Conservation (phyloP, 2,329 filamentous ascomycete genomes). For the Verticillium dahliae region DNA sequence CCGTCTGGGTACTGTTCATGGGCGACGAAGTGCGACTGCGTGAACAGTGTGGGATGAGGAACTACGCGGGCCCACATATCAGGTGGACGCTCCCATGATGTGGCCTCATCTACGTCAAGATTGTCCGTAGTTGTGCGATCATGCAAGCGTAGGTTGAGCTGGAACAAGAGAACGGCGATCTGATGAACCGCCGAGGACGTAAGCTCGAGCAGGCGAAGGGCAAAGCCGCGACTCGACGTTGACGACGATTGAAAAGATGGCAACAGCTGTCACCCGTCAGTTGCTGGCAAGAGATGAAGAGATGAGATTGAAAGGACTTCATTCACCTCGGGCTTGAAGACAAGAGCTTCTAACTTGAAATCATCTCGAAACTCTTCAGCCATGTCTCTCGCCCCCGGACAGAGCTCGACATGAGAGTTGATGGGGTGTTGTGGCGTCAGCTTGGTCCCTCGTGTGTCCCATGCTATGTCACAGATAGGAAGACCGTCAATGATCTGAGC, state of each 20-base stretch:
- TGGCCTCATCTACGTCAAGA: background rate
- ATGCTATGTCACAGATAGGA: background rate
- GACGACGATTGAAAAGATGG: background rate
- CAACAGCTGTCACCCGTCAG: background rate
- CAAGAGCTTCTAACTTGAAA: background rate
- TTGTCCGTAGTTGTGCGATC: background rate
- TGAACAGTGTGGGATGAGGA: constrained; percentile 9
- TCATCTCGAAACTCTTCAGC: background rate
- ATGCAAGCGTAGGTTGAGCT: background rate
- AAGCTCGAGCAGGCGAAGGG: background rate
- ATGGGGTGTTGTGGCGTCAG: background rate
- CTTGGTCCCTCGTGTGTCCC: background rate
- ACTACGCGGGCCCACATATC: background rate
- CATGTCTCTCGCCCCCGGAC: background rate
- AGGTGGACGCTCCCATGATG: background rate
- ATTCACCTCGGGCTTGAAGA: background rate
- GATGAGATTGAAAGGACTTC: background rate
- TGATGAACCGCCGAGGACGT: background rate
- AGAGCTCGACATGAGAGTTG: background rate
- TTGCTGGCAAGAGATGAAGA: background rate
- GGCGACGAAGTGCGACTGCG: constrained; percentile 9
- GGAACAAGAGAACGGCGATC: background rate
- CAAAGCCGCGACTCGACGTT: background rate
- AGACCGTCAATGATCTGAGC: constrained; percentile 1
- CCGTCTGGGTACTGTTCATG: constrained; percentile 13